Evolutionary conservation across 495 filamentous ascomycete genomes (phyloP).

Genomic region (Glonium stellatum): DNA sequence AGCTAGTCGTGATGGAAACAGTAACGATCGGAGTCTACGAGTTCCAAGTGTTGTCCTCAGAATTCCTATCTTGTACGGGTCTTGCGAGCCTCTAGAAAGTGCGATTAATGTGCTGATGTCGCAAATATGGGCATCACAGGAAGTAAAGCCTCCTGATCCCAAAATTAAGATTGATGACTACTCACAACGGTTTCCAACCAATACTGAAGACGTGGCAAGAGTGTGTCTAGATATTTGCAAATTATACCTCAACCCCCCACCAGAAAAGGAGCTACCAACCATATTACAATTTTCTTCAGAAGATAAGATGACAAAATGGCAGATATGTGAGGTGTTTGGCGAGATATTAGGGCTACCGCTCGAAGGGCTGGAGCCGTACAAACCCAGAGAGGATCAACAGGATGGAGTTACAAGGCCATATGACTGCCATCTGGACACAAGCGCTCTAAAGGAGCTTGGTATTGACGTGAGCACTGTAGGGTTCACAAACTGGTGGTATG

Average conservation of each 20-base stretch:
- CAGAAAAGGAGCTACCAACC: conserved; percentile 47
- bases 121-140: conserved; percentile 59
- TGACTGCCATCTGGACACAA: conserved; percentile 81
- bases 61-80: conserved; percentile 85
- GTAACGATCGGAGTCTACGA: background rate
- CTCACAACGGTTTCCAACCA: conserved; percentile 77
- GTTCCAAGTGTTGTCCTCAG: conserved; percentile 56
- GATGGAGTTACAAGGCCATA: conserved; percentile 77
- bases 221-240: conserved; percentile 65
- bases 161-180: conserved; percentile 81
- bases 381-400: conserved; percentile 60
- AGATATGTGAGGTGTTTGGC: conserved; percentile 74
- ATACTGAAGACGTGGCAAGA: conserved; percentile 80
- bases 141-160: conserved; percentile 37
- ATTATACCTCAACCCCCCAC: conserved; percentile 47
- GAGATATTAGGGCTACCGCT: conserved; percentile 73
- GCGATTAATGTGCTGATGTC: conserved; percentile 79
- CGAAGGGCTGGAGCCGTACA: conserved; percentile 53
- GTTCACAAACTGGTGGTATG: conserved; percentile 81
- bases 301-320: conserved; percentile 82
- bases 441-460: conserved; percentile 64
- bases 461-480: conserved; percentile 70
- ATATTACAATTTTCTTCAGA: conserved; percentile 86
- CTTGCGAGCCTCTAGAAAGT: conserved; percentile 58
- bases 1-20: conserved; percentile 1